Conservation (phyloP, 257 asterid genomes). For the Fraxinus excelsior region DNA sequence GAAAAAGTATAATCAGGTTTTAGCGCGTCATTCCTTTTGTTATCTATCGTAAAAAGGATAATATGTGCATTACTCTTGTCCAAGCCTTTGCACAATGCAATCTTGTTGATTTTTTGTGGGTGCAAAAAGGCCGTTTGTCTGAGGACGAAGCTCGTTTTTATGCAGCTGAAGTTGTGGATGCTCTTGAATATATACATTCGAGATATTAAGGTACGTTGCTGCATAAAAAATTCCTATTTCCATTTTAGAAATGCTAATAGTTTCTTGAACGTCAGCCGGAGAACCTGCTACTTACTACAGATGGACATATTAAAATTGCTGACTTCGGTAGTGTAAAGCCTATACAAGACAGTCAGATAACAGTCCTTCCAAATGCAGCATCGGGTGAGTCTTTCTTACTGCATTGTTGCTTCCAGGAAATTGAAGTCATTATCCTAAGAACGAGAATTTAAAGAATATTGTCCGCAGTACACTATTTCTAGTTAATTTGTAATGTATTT, state of each 20-base stretch:
- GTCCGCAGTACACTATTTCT: too few species aligned
- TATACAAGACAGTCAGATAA: constrained; percentile 86
- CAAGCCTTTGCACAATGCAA: constrained; percentile 21
- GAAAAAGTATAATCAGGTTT: not conserved
- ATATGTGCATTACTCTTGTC: not conserved
- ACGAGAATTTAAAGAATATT: not conserved
- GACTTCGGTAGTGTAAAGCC: constrained; percentile 99
- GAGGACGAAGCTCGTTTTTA: constrained; percentile 93
- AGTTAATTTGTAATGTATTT: too few species aligned
- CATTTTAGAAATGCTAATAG: constrained; percentile 34
- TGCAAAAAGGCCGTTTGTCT: constrained; percentile 92
- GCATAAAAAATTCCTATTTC: constrained; percentile 14
- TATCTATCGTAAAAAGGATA: not conserved
- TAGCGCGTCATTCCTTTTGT: not conserved
- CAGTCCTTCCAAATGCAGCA: constrained; percentile 97
- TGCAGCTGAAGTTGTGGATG: constrained; percentile 97
- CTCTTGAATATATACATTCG: constrained; percentile 97
- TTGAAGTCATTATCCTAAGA: not conserved
- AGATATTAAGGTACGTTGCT: constrained; percentile 79
- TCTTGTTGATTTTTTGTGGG: constrained; percentile 24
- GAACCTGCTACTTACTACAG: constrained; percentile 84
- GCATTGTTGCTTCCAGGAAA: constrained; percentile 8
- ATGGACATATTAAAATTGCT: constrained; percentile 95
- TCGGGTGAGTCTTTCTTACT: constrained; percentile 60
- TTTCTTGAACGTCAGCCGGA: constrained; percentile 77